Base-by-base conservation (phyloP, 2,329 filamentous ascomycete genomes). In the Trichoderma koningii region DNA sequence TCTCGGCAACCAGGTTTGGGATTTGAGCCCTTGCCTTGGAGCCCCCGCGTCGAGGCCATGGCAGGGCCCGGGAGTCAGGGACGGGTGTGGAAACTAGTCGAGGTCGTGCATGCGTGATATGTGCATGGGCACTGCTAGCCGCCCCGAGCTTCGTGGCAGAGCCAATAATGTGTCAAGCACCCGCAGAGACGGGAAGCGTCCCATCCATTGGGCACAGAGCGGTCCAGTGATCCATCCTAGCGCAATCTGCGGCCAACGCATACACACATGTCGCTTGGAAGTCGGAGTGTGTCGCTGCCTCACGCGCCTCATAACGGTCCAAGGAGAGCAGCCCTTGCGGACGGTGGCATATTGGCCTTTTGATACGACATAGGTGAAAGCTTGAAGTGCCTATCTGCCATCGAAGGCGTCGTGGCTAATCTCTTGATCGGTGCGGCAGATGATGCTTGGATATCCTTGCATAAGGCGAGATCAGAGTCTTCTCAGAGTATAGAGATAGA, bases 51-150 rank as follows among this genome's bases (percentile, higher is more conserved):
- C 28, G 30, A 53, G 52, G 23, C 23, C 47, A 23, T 48, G 44
- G 50, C 28, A 56, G 47, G 63, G 56, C 64, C 64, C 64, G 47
- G 64, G 47, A 66, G 64, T 61, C 64, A 66, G 64, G 64, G 52
- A 66, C 64, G 44, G 60, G 44, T 63, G 64, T 66, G 64, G 64
- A 63, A 52, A 57, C 64, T 21, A 50, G 47, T 57, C 41, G 61
- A 41, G 60, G 60, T 45, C 64, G 53, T 66, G 59, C 64, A 66
- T 63, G 64, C 41, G 57, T 44, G 56, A 65, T 62, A 44, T 53
- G 61, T 63, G 47, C 28, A 63, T 63, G 14, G 59, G 42, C 59
- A 66, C 57, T 38, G 44, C 57, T 57, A 65, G 42, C 55, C 63
- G 63, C 63, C 48, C 56, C 56, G 63, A 45, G 28, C 26, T 47